Evolutionary conservation across 2,329 filamentous ascomycete species (phyloP), one percentile per base, ranked within the genome.

Genomic region (Hortaea sp.): DNA sequence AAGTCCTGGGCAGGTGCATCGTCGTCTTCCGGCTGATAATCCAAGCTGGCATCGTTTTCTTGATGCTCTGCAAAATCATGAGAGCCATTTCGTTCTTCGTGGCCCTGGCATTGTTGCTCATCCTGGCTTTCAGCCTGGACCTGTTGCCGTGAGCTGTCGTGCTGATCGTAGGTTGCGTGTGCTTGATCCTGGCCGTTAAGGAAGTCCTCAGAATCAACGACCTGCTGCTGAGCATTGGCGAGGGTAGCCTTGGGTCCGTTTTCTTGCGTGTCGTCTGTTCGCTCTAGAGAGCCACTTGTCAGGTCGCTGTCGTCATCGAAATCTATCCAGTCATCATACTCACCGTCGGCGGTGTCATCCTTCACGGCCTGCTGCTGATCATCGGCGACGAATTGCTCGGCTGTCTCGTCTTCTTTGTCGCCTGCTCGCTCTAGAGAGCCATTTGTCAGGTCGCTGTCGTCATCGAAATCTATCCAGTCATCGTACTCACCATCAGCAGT

Each of bases 401-500:
- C 4, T 20, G 20, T 4, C 2, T 60, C 54, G 37, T 56, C 53
- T 28, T 52, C 37, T 34, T 47, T 49, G 34, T 50, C 49, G 32
- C 45, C 47, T 41, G 46, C 49, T 29, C 41, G 42, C 42, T 60
- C 58, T 59, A 53, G 47, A 30, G 42, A 5, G 27, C 43, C 9
- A 32, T 42, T 49, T 37, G 57, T 62, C 52, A 61, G 57, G 43
- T 48, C 45, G 20, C 20, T 20, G 47, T 57, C 53, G 28, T 57
- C 52, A 40, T 53, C 50, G 51, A 48, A 61, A 32, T 57, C 53
- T 29, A 60, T 56, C 5, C 51, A 35, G 9, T 57, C 51, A 11
- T 57, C 29, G 40, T 54, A 58, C 59, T 63, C 53, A 62, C 58
- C 60, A 51, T 56, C 52, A 43, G 52, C 45, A 20, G 27, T 9